phyloP scores from a whole-genome alignment of 805 yeast species.

The Pichia nakasei region DNA sequence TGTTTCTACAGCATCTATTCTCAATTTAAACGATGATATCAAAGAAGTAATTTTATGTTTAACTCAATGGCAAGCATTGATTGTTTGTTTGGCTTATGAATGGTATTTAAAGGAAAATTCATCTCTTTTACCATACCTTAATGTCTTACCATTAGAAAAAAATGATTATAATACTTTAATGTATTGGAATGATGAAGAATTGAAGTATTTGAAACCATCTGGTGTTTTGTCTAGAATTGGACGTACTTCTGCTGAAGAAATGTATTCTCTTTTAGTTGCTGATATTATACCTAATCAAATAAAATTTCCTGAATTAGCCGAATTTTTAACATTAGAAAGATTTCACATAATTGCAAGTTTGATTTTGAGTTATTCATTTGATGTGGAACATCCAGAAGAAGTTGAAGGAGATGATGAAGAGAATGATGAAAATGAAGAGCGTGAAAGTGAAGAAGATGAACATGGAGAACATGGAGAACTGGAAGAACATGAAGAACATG shows the following conservation, averaged over 20 bases:
- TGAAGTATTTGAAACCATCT: constrained; percentile 56
- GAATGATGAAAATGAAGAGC: constrained; percentile 16
- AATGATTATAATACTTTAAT: constrained; percentile 54
- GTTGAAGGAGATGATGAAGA: constrained; percentile 26
- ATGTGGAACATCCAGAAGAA: constrained; percentile 42
- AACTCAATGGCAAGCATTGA: constrained; percentile 72
- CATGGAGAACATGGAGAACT: constrained; percentile 28
- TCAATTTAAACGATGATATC: constrained; percentile 24
- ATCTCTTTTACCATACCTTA: constrained; percentile 63
- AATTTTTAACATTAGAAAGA: constrained; percentile 38
- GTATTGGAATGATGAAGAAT: constrained; percentile 68
- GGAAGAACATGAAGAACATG: constrained; percentile 27
- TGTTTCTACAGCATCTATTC: constrained; percentile 46
- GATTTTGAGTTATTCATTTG: constrained; percentile 88
- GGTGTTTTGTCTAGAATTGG: constrained; percentile 65
- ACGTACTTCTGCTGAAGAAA: constrained; percentile 49
- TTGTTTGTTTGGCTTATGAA: constrained; percentile 60
- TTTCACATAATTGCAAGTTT: constrained; percentile 70
- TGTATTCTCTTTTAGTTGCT: constrained; percentile 42
- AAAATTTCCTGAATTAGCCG: constrained; percentile 26
- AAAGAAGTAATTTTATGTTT: constrained; percentile 32
- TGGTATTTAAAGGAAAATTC: constrained; percentile 36
- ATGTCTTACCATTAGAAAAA: constrained; percentile 47
- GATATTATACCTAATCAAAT: constrained; percentile 29
- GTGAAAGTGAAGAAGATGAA: constrained; percentile 11